A percentile compares a stretch with the other conserved stretches of the same genome.
These are phyloP conservation scores for Rhododendron williamsianum DNA, from an alignment of 148 eudicot species.

Conservation along the genomic window DNA sequence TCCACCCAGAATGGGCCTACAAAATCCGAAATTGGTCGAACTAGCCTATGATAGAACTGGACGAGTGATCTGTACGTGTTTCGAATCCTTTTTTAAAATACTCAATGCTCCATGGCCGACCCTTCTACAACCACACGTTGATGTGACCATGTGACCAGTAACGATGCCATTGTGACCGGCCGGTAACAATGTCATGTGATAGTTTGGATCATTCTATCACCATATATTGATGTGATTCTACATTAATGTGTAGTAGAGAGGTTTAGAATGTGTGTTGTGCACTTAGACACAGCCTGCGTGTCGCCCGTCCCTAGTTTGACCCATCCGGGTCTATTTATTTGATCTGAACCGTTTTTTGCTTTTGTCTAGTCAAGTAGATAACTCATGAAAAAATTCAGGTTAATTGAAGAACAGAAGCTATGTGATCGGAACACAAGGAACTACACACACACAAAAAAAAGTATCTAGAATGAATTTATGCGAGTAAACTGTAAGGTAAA, in stretches of 20 bases:
- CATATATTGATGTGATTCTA: not conserved
- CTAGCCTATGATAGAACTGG: too few relatives aligned
- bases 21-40: too few relatives aligned
- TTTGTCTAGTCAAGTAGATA: not conserved
- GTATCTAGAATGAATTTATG: not conserved
- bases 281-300: not conserved
- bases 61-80: too few relatives aligned
- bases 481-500: not conserved
- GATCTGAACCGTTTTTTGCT: not conserved
- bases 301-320: not conserved
- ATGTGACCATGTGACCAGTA: not conserved
- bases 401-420: not conserved
- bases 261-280: not conserved
- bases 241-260: not conserved
- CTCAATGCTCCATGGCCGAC: too few relatives aligned
- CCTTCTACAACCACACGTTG: not conserved
- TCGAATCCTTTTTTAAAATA: too few relatives aligned
- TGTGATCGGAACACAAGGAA: not conserved
- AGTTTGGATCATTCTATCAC: too few relatives aligned
- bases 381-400: not conserved
- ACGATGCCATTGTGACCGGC: not conserved
- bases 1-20: too few relatives aligned
- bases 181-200: not conserved
- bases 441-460: not conserved
- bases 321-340: too few relatives aligned